Base-by-base conservation (phyloP, 768 basidiomycete genomes). In the Mycena metata region DNA sequence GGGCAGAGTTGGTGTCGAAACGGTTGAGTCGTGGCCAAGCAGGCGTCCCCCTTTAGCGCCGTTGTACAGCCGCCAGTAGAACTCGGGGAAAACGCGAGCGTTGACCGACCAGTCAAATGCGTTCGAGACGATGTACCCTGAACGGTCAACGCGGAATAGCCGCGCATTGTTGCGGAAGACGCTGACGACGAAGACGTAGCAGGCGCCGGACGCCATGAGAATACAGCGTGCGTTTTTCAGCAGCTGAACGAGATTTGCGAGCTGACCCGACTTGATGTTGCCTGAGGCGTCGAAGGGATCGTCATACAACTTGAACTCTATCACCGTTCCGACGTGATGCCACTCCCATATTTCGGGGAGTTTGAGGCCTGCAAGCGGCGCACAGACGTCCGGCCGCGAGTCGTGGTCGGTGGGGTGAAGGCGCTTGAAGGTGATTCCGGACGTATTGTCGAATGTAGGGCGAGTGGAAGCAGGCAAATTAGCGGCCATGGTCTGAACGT, bases 31-130 rank as follows among this genome's bases (percentile, higher is more conserved):
- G 24, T 45, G 30, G 47, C 64, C 64, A 17, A 66, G 33, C 9
- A 66, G 4, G 23, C 39, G 24, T 16, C 49, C 57, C 1, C 17
- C n/a, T 11, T 21, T n/a, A n/a, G 23, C 47, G 15, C 64, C 64
- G 36, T 43, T 49, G 41, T 59, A 66, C n/a, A 66, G 56, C 23
- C 64, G 64, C 64, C 64, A 66, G 26, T 42, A 59, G 49, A 66
- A 66, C 33, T 66, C 64, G 41, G 64, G 64, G 56, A 66, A 66
- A 16, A 66, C 41, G 6, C 16, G 13, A 5, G 6, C 10, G 7
- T 54, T 17, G 8, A 15, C 23, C 50, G 59, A 41, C 66, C 66
- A 67, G 58, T 67, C 52, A 35, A 67, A 67, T 16, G 50, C 9
- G n/a, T 55, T 26, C 11, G 59, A 54, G 42, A 55, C 50, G 39